Base-by-base conservation (phyloP, 2,329 filamentous ascomycete species). In the Alternaria sp. region DNA sequence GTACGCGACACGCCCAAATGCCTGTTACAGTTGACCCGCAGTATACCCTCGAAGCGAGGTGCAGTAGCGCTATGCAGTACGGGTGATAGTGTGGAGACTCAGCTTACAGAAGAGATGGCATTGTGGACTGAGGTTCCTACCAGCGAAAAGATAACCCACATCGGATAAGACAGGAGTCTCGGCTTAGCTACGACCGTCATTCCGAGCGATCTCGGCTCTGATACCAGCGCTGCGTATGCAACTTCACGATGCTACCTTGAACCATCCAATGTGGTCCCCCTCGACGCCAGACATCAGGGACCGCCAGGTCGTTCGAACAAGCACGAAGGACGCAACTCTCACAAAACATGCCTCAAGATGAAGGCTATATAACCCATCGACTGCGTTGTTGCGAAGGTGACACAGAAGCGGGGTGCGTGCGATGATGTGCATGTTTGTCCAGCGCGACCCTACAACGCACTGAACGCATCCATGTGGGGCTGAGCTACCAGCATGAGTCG, bases 41-140 rank as follows among this genome's bases (percentile, higher is more conserved):
- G 26, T 30, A 37, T 33, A 14, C 20, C 23, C 61, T 60, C 44
- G 41, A 63, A 58, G 49, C 44, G 57, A 68, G 30, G 23, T 71
- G 72, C 68, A 72, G 68, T 74, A 75, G 67, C 63, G 66, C 44
- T 44, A 66, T 33, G 25, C 54, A 30, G 43, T 21, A 45, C 60
- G 43, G 26, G 50, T 15, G 37, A 57, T 67, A 68, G 65, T 71
- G 73, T 71, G 72, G 70, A 72, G 70, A 60, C 57, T 23, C 56
- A 56, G 18, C 37, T 37, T 21, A 15, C 23, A 25, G 37, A 65
- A 26, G 54, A 21, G 56, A 64, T 63, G 56, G 64, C 64, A 49
- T 58, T 33, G 18, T 33, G 28, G 26, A 33, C 18, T 30, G 46
- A 51, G 23, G 25, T 30, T 46, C 21, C 33, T 58, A 43, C 55